Evolutionary conservation across 2,329 filamentous ascomycete species (phyloP), one percentile per base, ranked within the genome.

Genomic region (Akanthomyces dipterigenus): DNA sequence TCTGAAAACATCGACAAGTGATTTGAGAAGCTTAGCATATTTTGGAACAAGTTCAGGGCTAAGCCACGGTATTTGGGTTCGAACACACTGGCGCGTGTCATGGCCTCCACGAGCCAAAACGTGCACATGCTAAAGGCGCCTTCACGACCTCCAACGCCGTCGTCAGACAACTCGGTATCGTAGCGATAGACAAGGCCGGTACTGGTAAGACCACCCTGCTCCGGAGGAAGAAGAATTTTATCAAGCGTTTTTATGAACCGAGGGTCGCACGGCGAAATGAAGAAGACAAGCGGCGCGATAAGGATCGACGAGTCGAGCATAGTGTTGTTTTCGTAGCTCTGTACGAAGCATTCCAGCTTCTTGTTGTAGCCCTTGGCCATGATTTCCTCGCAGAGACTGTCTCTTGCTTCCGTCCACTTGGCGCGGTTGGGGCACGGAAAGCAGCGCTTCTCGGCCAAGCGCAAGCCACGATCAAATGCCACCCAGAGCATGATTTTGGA

Each of bases 401-500:
- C 89, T 54, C 88, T 79, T 3, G 84, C 82, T 53, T 78, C 78
- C 45, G 88, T 75, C 90, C 89, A 93, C 55, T 82, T 80, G 45
- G 71, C 72, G 3, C 88, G 81, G 67, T 88, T 87, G 1, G 88
- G 89, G 64, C 89, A 92, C 0, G 89, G 89, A 24, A 93, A 82
- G 67, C 86, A 88, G 60, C 90, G 79, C 73, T 91, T 93, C 20
- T 92, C 88, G 4, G 88, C 80, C 1, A 92, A 81, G 2, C 89
- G 87, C 14, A 92, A 75, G 11, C 87, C 89, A 5, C 89, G 85
- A 70, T 93, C 89, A 64, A 93, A 85, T 20, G 89, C 88, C 3
- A 93, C 89, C 89, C 89, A 93, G 24, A 93, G 80, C 86, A 92
- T 90, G 65, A 93, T 81, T 70, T 92, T 90, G n/a, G 87, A 90